Evolutionary conservation across 345 rosid species (phyloP).

Genomic region (Pugionium cornutum): DNA sequence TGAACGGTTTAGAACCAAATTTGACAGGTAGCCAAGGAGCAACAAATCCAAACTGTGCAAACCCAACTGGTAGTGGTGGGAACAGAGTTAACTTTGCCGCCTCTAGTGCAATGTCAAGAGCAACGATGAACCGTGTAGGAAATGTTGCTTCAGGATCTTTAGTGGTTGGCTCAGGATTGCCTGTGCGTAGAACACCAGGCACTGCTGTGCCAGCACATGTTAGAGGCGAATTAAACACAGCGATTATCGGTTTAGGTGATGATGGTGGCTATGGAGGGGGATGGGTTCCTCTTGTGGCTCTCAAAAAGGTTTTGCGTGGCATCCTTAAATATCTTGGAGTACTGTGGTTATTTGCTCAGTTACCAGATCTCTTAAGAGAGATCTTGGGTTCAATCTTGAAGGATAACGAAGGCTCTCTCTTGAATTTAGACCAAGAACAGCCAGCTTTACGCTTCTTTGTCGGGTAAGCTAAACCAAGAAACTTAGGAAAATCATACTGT

Average conservation of each 20-base stretch:
- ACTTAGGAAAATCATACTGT: conserved; percentile 9
- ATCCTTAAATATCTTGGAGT: conserved; percentile 97
- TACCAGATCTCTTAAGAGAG: conserved; percentile 91
- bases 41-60: conserved; percentile 47
- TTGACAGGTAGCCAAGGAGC: conserved; percentile 65
- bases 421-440: conserved; percentile 98
- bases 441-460: conserved; percentile 98
- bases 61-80: conserved; percentile 59
- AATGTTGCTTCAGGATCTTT: conserved; percentile 65
- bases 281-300: conserved; percentile 99
- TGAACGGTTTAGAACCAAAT: conserved; percentile 86
- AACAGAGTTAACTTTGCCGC: conserved; percentile 62
- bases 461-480: conserved; percentile 62
- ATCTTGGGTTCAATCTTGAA: conserved; percentile 92
- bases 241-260: conserved; percentile 96
- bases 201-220: conserved; percentile 83
- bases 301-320: conserved; percentile 94
- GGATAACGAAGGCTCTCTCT: conserved; percentile 88
- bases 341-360: conserved; percentile 92
- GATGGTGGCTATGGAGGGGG: conserved; percentile 99
- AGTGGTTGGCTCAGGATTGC: conserved; percentile 62
- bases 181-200: conserved; percentile 81
- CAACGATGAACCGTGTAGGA: conserved; percentile 71
- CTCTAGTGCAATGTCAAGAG: conserved; percentile 65
- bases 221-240: conserved; percentile 92